Conservation (phyloP, 345 rosid species). For the Salix koriyanagi region DNA sequence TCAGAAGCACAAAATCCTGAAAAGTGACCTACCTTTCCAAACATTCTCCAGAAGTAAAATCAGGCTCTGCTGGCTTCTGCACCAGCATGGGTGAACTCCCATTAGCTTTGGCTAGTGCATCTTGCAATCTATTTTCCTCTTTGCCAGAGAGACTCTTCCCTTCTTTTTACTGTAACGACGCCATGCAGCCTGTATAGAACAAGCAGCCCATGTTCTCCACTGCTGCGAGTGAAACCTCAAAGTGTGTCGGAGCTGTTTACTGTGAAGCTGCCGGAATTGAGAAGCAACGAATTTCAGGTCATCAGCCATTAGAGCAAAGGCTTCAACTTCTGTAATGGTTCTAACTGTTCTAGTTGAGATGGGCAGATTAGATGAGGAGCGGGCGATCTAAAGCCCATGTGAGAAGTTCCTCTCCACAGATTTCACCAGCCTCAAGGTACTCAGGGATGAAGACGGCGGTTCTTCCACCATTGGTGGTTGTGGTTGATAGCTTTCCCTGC, state of each 20-base stretch:
- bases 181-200: constrained; percentile 90
- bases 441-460: constrained; percentile 71
- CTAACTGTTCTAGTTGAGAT: constrained; percentile 78
- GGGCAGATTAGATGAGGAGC: constrained; percentile 72
- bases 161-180: constrained; percentile 68
- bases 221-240: constrained; percentile 80
- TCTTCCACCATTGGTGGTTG: constrained; percentile 76
- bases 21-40: background rate
- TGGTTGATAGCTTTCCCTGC: constrained; percentile 75
- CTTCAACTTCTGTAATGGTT: constrained; percentile 75
- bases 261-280: constrained; percentile 77
- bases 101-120: constrained; percentile 60
- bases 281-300: constrained; percentile 86
- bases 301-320: constrained; percentile 75
- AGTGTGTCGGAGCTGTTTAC: constrained; percentile 81
- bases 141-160: constrained; percentile 56
- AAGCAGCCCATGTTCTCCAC: constrained; percentile 96
- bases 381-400: constrained; percentile 94
- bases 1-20: background rate
- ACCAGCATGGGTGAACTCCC: constrained; percentile 65
- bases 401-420: constrained; percentile 88
- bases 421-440: constrained; percentile 72
- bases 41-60: constrained; percentile 58
- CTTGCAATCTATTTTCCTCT: constrained; percentile 71
- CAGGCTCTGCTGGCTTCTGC: constrained; percentile 91